Conservation (phyloP, 2,329 filamentous ascomycete genomes). For the Paracorniculantispora psalliotae region DNA sequence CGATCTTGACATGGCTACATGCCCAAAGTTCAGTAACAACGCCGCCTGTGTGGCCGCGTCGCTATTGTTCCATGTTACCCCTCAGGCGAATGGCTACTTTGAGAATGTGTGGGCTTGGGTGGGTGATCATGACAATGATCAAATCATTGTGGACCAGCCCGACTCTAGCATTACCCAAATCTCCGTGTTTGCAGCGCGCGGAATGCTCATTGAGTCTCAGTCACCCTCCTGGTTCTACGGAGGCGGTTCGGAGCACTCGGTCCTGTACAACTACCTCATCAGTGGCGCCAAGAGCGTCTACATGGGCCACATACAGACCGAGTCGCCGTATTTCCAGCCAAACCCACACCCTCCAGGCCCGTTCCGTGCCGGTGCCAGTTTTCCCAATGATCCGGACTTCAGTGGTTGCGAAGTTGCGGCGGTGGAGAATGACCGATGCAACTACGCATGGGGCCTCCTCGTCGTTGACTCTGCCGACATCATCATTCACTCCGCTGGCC, state of each 20-base stretch:
- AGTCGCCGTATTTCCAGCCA: slow-evolving; percentile 54
- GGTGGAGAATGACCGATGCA: slow-evolving; percentile 18
- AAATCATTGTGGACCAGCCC: slow-evolving; percentile 8
- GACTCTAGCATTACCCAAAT: slow-evolving; percentile 20
- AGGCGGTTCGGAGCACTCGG: slow-evolving; percentile 45
- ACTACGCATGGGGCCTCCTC: slow-evolving; percentile 45
- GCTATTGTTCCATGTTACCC: slow-evolving; percentile 43
- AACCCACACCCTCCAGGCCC: slow-evolving; percentile 41
- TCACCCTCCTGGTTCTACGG: slow-evolving; percentile 41
- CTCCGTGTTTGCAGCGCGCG: slow-evolving; percentile 31
- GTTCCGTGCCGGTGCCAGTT: slow-evolving; percentile 27
- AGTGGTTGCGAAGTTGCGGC: slow-evolving; percentile 27
- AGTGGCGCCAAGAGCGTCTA: slow-evolving; percentile 43
- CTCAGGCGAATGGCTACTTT: slow-evolving; percentile 41
- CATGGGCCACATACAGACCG: slow-evolving; percentile 48
- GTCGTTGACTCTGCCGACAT: slow-evolving; percentile 45
- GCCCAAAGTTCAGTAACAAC: slow-evolving; percentile 26
- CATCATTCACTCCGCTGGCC: slow-evolving; percentile 46
- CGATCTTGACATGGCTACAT: slow-evolving; percentile 17
- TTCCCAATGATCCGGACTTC: slow-evolving; percentile 16
- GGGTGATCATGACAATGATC: slow-evolving; percentile 55
- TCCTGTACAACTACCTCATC: slow-evolving; percentile 49
- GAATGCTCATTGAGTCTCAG: slow-evolving; percentile 29
- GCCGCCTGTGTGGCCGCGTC: slow-evolving; percentile 56
- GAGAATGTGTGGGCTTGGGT: slow-evolving; percentile 61